phyloP scores from a whole-genome alignment of 106 monocot genomes.

The Allium cepa region DNA sequence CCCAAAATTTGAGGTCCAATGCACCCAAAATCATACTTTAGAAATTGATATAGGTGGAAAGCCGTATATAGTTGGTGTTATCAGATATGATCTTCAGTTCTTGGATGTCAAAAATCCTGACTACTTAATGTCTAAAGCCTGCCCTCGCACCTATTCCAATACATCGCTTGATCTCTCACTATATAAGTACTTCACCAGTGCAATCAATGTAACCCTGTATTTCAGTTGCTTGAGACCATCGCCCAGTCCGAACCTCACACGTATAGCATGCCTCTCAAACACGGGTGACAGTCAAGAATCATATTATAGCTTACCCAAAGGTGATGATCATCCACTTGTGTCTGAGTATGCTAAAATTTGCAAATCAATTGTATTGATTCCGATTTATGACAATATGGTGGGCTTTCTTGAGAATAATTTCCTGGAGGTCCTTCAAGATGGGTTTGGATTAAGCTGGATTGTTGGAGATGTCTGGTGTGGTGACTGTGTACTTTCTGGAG shows the following conservation, averaged over 20 bases:
- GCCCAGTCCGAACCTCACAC: background rate
- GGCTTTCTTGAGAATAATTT: background rate
- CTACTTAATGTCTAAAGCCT: background rate
- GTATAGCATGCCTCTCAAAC: background rate
- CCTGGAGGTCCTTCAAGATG: background rate
- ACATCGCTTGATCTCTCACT: slow-evolving; percentile 4
- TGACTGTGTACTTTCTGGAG: background rate
- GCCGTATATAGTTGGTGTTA: background rate
- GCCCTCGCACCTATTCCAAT: slow-evolving; percentile 4
- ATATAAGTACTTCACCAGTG: background rate
- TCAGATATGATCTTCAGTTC: background rate
- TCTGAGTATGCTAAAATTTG: background rate
- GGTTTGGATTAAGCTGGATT: background rate
- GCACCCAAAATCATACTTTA: background rate
- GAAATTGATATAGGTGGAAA: background rate
- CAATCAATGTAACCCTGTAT: slow-evolving; percentile 1
- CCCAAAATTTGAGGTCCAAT: slow-evolving; percentile 10
- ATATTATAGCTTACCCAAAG: background rate
- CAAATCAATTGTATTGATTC: background rate
- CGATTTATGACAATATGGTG: background rate
- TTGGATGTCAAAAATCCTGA: background rate
- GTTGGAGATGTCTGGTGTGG: background rate
- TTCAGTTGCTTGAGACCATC: background rate
- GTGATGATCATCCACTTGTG: background rate
- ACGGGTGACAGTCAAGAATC: background rate